phyloP scores from a whole-genome alignment of 2,329 filamentous ascomycete genomes.

The Claviceps sp. region DNA sequence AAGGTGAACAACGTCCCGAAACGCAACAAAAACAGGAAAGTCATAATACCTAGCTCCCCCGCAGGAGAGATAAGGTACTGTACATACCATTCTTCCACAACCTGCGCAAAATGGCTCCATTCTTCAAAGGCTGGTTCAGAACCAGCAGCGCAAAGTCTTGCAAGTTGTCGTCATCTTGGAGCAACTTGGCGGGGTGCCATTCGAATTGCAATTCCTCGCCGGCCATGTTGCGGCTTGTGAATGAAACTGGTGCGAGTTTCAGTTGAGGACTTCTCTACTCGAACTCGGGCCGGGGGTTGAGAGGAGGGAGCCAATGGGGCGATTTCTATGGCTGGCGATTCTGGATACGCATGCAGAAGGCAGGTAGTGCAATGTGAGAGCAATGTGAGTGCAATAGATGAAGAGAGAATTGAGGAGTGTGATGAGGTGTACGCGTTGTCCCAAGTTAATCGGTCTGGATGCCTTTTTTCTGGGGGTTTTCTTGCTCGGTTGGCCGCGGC shows the following conservation, averaged over 20 bases:
- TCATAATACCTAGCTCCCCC: too few relatives aligned
- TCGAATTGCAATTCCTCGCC: conserved; percentile 19
- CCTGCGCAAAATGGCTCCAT: conserved; percentile 31
- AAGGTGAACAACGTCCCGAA: not conserved
- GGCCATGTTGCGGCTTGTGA: conserved; percentile 9
- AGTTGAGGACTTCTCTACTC: too few relatives aligned
- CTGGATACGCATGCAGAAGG: too few relatives aligned
- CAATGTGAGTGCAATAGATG: too few relatives aligned
- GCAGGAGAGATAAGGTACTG: too few relatives aligned
- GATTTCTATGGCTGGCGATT: too few relatives aligned
- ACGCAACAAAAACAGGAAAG: too few relatives aligned
- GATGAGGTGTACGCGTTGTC: not conserved
- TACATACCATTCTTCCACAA: conserved; percentile 34
- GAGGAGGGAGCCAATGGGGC: too few relatives aligned
- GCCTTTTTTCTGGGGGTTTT: not conserved
- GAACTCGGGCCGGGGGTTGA: too few relatives aligned
- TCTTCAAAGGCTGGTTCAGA: conserved; percentile 37
- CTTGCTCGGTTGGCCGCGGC: not conserved
- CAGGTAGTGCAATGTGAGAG: too few relatives aligned
- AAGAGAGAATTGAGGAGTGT: not conserved
- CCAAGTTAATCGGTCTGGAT: not conserved
- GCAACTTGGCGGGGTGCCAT: conserved; percentile 25
- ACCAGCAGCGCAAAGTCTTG: conserved; percentile 32
- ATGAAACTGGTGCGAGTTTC: too few relatives aligned
- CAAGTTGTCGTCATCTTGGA: conserved; percentile 19